These are phyloP conservation scores for Coniferiporia sulphurascens DNA, from an alignment of 1,284 basidiomycete genomes.

Conservation along the genomic window DNA sequence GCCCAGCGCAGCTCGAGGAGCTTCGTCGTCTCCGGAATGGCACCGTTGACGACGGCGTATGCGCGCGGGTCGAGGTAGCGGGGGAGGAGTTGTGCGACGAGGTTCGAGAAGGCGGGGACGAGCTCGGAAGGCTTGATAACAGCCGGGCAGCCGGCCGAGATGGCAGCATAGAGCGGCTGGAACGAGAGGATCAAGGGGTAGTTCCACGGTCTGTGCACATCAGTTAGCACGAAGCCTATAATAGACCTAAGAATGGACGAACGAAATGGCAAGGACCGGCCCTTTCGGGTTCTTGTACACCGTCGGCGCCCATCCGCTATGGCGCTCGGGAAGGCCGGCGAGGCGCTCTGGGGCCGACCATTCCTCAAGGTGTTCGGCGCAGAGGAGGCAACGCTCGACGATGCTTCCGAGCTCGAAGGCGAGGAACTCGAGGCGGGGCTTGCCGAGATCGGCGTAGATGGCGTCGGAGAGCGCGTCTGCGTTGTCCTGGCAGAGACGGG, in stretches of 20 bases:
- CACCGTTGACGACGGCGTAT: slow-evolving; percentile 40
- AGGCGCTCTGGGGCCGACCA: slow-evolving; percentile 46
- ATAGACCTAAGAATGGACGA: neutral
- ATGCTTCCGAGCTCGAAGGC: slow-evolving; percentile 36
- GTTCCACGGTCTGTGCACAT: slow-evolving; percentile 29
- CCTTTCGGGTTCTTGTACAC: slow-evolving; percentile 38
- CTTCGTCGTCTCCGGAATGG: slow-evolving; percentile 38
- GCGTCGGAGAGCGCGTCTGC: slow-evolving; percentile 42
- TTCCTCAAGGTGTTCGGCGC: slow-evolving; percentile 44
- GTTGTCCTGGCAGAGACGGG: slow-evolving; percentile 60
- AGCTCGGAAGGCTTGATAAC: slow-evolving; percentile 47
- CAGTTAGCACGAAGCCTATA: neutral
- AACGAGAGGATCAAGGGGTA: slow-evolving; percentile 38
- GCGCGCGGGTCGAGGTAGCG: slow-evolving; percentile 42
- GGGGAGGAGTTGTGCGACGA: slow-evolving; percentile 42
- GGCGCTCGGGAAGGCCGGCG: slow-evolving; percentile 31
- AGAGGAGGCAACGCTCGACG: slow-evolving; percentile 41
- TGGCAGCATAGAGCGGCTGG: slow-evolving; percentile 37
- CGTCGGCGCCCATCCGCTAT: slow-evolving; percentile 29
- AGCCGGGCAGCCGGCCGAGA: slow-evolving; percentile 41
- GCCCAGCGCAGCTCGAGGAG: slow-evolving; percentile 12
- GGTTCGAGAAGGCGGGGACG: slow-evolving; percentile 36
- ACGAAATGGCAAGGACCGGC: slow-evolving; percentile 33
- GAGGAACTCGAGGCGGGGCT: slow-evolving; percentile 40
- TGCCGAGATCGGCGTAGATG: slow-evolving; percentile 49